A percentile compares a stretch with the other conserved stretches of the same genome.
Conservation (phyloP, 306 rosid species). For the Gynostemma pentaphyllum region DNA sequence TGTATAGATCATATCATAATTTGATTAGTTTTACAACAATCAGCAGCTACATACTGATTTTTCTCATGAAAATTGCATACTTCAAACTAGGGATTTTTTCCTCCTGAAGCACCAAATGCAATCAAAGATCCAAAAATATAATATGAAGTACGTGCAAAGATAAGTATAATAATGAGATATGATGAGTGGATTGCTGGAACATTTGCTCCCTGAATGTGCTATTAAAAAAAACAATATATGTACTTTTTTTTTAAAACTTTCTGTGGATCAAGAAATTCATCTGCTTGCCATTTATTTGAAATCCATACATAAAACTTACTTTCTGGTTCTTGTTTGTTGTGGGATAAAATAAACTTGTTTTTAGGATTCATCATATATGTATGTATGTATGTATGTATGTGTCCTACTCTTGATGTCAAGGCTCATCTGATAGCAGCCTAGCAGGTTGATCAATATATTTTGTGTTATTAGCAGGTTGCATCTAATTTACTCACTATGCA, state of each 20-base stretch:
- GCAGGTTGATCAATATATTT: too few relatives aligned
- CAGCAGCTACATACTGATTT: not conserved
- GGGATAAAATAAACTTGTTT: not conserved
- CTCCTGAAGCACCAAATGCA: not conserved
- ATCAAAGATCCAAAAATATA: conserved; percentile 1
- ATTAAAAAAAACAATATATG: not conserved
- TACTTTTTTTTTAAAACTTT: too few relatives aligned
- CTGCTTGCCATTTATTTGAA: not conserved
- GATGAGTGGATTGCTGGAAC: not conserved
- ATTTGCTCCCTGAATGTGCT: conserved; percentile 3
- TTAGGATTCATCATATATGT: not conserved
- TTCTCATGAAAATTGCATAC: not conserved
- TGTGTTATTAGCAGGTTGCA: too few relatives aligned
- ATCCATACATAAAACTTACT: not conserved
- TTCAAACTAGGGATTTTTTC: not conserved
- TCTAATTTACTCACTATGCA: too few relatives aligned
- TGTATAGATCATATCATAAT: not conserved
- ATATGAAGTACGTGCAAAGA: not conserved
- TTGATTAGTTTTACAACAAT: not conserved
- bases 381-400: too few relatives aligned
- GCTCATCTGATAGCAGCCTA: too few relatives aligned
- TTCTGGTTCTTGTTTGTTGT: not conserved
- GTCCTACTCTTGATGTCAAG: too few relatives aligned
- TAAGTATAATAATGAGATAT: not conserved
- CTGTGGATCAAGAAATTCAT: too few relatives aligned